Conservation (phyloP, 1,284 basidiomycete species). For the Earliella scabrosa region DNA sequence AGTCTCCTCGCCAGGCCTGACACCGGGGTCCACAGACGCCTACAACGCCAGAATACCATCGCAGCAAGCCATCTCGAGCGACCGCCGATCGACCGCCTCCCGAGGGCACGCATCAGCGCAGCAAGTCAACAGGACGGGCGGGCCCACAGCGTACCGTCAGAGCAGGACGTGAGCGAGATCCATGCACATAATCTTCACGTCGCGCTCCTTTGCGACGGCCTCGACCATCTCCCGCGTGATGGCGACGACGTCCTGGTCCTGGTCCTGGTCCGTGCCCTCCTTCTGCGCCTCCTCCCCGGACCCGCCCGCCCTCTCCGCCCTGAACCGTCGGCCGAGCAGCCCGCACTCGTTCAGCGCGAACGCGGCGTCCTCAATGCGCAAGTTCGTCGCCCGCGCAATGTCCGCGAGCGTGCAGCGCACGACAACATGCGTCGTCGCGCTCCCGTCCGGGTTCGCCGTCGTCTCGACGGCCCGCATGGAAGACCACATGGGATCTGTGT, state of each 20-base stretch:
- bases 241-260: no score
- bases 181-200: conserved; percentile 69
- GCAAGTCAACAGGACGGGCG: background rate
- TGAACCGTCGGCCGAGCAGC: conserved; percentile 51
- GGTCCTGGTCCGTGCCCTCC: no score
- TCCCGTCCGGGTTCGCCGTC: conserved; percentile 61
- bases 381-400: conserved; percentile 79
- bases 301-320: conserved; percentile 21
- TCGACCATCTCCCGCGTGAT: conserved; percentile 79
- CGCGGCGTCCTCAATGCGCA: conserved; percentile 86
- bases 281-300: no score
- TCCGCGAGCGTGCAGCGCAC: conserved; percentile 71
- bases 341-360: conserved; percentile 90
- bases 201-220: conserved; percentile 60
- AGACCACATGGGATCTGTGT: conserved; percentile 41
- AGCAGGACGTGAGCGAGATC: conserved; percentile 57
- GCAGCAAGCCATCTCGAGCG: background rate
- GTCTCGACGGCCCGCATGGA: conserved; percentile 60
- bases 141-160: conserved; percentile 28
- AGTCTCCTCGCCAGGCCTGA: background rate
- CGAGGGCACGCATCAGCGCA: background rate
- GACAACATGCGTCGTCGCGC: conserved; percentile 66
- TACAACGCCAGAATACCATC: conserved; percentile 15
- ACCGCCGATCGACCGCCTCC: background rate
- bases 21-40: conserved; percentile 15